Base-by-base conservation (phyloP, 345 rosid genomes). In the Populus davidiana region DNA sequence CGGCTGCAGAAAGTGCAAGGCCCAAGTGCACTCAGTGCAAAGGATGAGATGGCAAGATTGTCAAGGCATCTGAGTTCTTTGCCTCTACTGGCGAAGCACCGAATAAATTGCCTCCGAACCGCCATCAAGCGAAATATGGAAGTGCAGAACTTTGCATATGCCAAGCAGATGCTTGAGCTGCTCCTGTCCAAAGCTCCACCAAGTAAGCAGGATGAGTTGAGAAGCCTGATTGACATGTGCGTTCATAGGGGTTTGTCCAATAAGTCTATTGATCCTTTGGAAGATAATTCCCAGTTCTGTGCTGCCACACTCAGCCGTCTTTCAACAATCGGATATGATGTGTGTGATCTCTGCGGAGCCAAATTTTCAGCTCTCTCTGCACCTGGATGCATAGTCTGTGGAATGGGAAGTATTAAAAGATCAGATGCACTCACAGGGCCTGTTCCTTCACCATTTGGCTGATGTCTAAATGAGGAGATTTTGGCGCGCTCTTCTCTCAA, bases 41-140 rank as follows among this genome's bases (percentile, higher is more conserved):
- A 93, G 82, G 98, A 91, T 69, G 99, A 96, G 92, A 93, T 96
- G 96, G 99, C 95, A 5, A 90, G 99, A 82, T 86, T 96, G 39
- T 89, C 99, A 13, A 90, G 98, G 66, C 99, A 93, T 84, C 85
- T 96, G 68, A 93, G 93, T 72, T 96, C 99, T 64, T 83, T 93
- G 69, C 96, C 98, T 39, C 90, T 96, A 78, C 91, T 88, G 49
- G 97, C 97, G 72, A 93, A 93, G 85, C 99, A 96, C 85, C 85
- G 99, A 20, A 93, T 96, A 85, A 93, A 92, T 82, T 96, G 98
- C 87, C 91, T 96, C 35, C 92, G 97, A 44, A 93, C 97, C 7
- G 99, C 97, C 68, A 93, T 96, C 80, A 96, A 90, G 86, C 79
- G 97, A 66, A 96, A 96, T 85, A 96, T 93, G 98, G 99, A 96